These are phyloP conservation scores for Platanthera zijinensis DNA, from an alignment of 106 monocot species.

Conservation along the genomic window DNA sequence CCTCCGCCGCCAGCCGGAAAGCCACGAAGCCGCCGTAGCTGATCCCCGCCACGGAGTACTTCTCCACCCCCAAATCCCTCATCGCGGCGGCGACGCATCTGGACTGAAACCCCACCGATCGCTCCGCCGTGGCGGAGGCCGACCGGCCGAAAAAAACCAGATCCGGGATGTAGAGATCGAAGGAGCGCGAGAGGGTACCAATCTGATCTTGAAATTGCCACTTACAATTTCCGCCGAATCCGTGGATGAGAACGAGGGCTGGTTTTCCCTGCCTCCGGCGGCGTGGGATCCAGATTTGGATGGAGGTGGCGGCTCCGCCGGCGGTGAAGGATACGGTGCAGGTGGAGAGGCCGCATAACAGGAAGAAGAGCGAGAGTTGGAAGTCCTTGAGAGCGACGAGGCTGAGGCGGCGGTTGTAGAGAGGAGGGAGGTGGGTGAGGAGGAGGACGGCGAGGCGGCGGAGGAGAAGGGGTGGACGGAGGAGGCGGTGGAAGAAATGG, in stretches of 20 bases:
- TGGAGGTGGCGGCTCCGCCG: conserved; percentile 1
- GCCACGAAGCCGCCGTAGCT: conserved; percentile 71
- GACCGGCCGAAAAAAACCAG: conserved; percentile 56
- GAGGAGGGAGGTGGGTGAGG: background rate
- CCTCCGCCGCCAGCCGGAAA: conserved; percentile 38
- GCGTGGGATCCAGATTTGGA: conserved; percentile 36
- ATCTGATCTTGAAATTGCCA: conserved; percentile 47
- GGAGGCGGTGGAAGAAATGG: background rate
- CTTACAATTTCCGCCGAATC: conserved; percentile 52
- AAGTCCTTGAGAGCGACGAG: background rate
- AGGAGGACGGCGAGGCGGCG: background rate
- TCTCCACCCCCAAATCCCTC: conserved; percentile 24
- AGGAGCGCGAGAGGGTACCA: conserved; percentile 27
- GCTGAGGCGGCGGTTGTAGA: background rate
- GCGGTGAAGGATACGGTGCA: background rate
- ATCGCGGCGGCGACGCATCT: conserved; percentile 35
- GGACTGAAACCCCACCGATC: conserved; percentile 43
- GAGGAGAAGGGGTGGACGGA: background rate
- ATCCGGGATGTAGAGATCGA: conserved; percentile 58
- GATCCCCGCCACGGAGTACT: conserved; percentile 39
- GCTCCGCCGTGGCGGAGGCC: conserved; percentile 3
- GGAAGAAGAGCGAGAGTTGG: background rate
- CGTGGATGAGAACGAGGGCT: conserved; percentile 45
- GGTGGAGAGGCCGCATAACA: background rate
- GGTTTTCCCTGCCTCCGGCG: conserved; percentile 9